Evolutionary conservation across 2,329 filamentous ascomycete genomes (phyloP).

Genomic region (Trichoderma semiorbis): DNA sequence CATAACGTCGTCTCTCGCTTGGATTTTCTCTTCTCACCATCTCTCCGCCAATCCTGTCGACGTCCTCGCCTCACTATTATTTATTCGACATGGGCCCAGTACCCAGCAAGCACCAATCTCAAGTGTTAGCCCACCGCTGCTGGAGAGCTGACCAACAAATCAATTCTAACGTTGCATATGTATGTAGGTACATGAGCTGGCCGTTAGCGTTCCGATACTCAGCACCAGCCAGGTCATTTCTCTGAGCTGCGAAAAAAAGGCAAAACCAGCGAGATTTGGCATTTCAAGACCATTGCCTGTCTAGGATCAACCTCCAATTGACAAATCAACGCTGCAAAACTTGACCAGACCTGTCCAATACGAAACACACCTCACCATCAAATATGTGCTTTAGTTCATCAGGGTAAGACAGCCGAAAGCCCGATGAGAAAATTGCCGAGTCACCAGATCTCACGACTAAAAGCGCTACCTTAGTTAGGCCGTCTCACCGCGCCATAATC

Average conservation of each 20-base stretch:
- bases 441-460: background rate
- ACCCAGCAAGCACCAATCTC: background rate
- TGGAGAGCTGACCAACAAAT: background rate
- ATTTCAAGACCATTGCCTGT: background rate
- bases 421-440: slow-evolving; percentile 6
- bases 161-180: background rate
- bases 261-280: background rate
- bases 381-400: background rate
- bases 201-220: background rate
- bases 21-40: background rate
- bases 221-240: background rate
- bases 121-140: background rate
- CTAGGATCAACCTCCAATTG: background rate
- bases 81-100: background rate
- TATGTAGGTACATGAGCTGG: background rate
- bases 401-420: background rate
- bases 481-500: background rate
- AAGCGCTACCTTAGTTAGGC: background rate
- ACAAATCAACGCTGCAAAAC: background rate
- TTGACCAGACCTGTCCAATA: background rate
- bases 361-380: background rate
- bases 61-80: background rate
- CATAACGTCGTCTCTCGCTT: background rate
- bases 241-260: background rate
- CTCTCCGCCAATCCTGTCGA: background rate